Percentiles rank a stretch among this genome's conserved stretches.
These are phyloP conservation scores for Bipolaris gigantea DNA, from an alignment of 2,329 filamentous ascomycete species.

Conservation along the genomic window DNA sequence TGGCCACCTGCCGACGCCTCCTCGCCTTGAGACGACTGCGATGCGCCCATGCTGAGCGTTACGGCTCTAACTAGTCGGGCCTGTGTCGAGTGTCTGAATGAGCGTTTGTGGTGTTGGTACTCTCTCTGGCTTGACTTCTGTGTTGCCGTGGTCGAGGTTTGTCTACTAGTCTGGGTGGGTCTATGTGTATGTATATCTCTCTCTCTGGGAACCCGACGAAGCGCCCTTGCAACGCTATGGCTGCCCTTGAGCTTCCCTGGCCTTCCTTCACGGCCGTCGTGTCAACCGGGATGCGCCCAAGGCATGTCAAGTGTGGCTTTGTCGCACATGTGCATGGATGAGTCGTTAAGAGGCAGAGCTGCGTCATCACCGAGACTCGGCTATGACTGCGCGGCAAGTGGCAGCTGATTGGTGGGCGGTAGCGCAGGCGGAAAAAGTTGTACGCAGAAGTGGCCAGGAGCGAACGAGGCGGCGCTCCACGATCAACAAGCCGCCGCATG, in stretches of 20 bases:
- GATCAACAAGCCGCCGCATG: not conserved
- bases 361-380: slow-evolving; percentile 7
- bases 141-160: slow-evolving; percentile 1
- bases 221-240: not conserved
- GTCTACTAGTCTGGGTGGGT: slow-evolving; percentile 5
- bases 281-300: not conserved
- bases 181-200: not conserved
- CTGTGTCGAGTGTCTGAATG: slow-evolving; percentile 1
- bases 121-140: slow-evolving; percentile 1
- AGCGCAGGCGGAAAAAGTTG: slow-evolving; percentile 16
- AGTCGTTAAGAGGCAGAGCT: slow-evolving; percentile 8
- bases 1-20: slow-evolving; percentile 31
- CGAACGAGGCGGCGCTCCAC: slow-evolving; percentile 9
- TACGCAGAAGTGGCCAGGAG: slow-evolving; percentile 9
- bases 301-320: not conserved
- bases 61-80: not conserved
- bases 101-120: slow-evolving; percentile 12
- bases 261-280: not conserved
- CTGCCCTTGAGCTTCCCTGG: not conserved
- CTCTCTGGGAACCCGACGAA: not conserved
- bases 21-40: slow-evolving; percentile 47
- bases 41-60: slow-evolving; percentile 48
- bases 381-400: slow-evolving; percentile 19
- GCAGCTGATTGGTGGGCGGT: slow-evolving; percentile 19
- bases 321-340: not conserved